These are phyloP conservation scores for Sorghum bicolor DNA, from an alignment of 176 grass and related monocot genomes.

Conservation along the genomic window DNA sequence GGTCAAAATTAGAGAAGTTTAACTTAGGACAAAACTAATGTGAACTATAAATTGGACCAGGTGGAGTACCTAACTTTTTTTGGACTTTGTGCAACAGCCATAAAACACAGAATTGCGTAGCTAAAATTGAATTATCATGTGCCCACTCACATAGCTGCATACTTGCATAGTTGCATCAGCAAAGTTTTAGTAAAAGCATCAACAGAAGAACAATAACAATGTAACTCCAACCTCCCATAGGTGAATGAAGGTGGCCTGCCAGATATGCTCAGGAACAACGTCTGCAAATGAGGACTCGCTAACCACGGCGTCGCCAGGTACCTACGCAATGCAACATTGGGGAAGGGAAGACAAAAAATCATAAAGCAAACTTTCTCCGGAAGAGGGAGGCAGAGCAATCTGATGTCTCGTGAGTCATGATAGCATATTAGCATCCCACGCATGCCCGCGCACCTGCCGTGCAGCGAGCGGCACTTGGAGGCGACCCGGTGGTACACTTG, in stretches of 20 bases:
- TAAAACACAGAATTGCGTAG: not conserved
- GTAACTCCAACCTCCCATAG: constrained; percentile 58
- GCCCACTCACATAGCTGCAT: not conserved
- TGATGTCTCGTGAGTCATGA: not conserved
- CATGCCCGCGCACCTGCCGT: constrained; percentile 56
- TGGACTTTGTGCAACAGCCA: not conserved
- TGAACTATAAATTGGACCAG: not conserved
- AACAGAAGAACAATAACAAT: not conserved
- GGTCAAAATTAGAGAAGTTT: not conserved
- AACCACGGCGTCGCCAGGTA: constrained; percentile 95
- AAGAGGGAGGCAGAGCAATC: not conserved
- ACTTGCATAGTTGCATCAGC: not conserved
- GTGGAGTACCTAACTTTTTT: not conserved
- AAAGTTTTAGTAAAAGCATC: not conserved
- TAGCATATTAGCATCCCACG: not conserved
- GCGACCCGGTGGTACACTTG: constrained; percentile 71
- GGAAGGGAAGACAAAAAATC: not conserved
- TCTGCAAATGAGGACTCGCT: constrained; percentile 92
- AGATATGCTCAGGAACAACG: constrained; percentile 70
- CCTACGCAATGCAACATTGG: constrained; percentile 26
- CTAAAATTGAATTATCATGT: not conserved
- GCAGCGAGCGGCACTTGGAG: constrained; percentile 71
- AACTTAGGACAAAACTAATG: not conserved
- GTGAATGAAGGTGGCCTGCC: constrained; percentile 58
- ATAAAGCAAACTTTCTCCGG: not conserved